These are phyloP conservation scores for Wallacemonas sp. DNA, from an alignment of 208 protist species.

Conservation along the genomic window DNA sequence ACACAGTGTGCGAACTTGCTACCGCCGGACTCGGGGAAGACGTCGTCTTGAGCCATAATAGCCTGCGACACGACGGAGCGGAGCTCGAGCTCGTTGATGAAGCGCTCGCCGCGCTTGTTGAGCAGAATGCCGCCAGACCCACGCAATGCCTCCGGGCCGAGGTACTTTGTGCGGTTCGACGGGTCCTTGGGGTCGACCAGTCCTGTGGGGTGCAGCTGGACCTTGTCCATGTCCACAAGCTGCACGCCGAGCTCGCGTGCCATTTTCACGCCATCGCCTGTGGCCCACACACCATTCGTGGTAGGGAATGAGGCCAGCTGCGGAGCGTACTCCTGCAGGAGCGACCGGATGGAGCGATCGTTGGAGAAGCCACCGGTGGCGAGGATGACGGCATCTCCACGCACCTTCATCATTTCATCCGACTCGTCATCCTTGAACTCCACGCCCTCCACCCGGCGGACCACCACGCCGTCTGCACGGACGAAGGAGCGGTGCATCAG, in stretches of 20 bases:
- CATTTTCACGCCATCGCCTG: slow-evolving; percentile 82
- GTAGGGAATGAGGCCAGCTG: slow-evolving; percentile 75
- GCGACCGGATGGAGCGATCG: slow-evolving; percentile 49
- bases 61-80: slow-evolving; percentile 93
- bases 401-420: slow-evolving; percentile 33
- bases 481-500: slow-evolving; percentile 37
- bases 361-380: slow-evolving; percentile 91
- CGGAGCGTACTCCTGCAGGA: slow-evolving; percentile 82
- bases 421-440: slow-evolving; percentile 20
- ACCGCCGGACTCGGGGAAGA: slow-evolving; percentile 56
- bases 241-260: slow-evolving; percentile 62
- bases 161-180: slow-evolving; percentile 83
- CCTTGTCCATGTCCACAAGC: slow-evolving; percentile 94
- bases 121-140: slow-evolving; percentile 94
- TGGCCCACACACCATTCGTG: slow-evolving; percentile 90
- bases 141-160: slow-evolving; percentile 95
- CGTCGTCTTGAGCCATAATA: slow-evolving; percentile 81
- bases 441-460: slow-evolving; percentile 56
- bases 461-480: slow-evolving; percentile 36
- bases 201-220: slow-evolving; percentile 96
- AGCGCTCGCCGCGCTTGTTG: slow-evolving; percentile 90
- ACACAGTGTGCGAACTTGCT: slow-evolving; percentile 83
- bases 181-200: slow-evolving; percentile 94
- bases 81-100: slow-evolving; percentile 95
- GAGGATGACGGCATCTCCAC: slow-evolving; percentile 86